Evolutionary conservation across 345 rosid species (phyloP).

Genomic region (Murraya paniculata): DNA sequence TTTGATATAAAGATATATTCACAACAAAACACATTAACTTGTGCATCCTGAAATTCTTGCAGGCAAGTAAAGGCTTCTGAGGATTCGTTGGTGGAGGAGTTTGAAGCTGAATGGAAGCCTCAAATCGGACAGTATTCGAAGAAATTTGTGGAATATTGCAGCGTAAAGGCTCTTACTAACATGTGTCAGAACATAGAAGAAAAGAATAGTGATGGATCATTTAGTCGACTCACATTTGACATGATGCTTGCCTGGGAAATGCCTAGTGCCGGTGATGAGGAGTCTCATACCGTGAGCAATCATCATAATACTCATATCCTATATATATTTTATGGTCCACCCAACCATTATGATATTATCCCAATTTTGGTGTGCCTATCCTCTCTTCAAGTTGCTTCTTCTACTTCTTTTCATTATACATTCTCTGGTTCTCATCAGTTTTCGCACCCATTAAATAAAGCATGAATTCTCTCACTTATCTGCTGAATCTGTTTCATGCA

Average conservation of each 20-base stretch:
- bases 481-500: conserved; percentile 7
- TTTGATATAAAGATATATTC: background rate
- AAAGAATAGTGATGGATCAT: conserved; percentile 61
- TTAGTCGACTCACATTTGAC: conserved; percentile 67
- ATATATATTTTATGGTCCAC: background rate
- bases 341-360: background rate
- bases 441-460: background rate
- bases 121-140: conserved; percentile 47
- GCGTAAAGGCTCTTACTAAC: conserved; percentile 41
- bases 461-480: background rate
- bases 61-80: conserved; percentile 51
- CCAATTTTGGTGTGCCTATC: background rate
- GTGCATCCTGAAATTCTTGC: conserved; percentile 6
- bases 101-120: conserved; percentile 60
- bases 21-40: background rate
- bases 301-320: background rate
- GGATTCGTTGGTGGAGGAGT: conserved; percentile 58
- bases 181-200: conserved; percentile 52
- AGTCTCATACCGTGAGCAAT: conserved; percentile 28
- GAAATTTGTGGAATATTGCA: conserved; percentile 72
- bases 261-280: conserved; percentile 48
- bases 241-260: conserved; percentile 91
- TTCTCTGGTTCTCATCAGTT: background rate
- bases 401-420: background rate
- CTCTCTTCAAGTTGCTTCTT: background rate